phyloP scores from a whole-genome alignment of 225 moss, liverwort and hornwort genomes.

The Polytrichum formosum region DNA sequence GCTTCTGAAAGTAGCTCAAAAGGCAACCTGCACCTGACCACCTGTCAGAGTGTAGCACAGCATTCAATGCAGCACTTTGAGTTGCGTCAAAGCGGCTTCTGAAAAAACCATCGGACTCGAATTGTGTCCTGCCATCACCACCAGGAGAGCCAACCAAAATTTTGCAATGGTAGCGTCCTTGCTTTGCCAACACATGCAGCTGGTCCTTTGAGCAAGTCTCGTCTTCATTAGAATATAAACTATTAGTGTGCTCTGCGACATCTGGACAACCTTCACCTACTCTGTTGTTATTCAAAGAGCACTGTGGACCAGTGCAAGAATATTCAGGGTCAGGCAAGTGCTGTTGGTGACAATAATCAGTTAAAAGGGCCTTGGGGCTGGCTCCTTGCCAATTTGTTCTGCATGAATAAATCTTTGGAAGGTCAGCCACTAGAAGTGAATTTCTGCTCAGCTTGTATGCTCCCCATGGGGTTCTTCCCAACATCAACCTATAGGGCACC shows the following conservation, averaged over 20 bases:
- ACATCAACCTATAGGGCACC: constrained; percentile 54
- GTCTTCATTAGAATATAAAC: constrained; percentile 13
- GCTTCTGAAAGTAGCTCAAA: constrained; percentile 31
- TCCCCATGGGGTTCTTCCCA: constrained; percentile 84
- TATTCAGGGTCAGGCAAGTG: constrained; percentile 79
- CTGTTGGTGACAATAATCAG: constrained; percentile 85
- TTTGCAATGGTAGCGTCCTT: constrained; percentile 63
- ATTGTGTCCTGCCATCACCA: constrained; percentile 21
- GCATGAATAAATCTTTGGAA: constrained; percentile 69
- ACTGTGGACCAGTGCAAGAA: constrained; percentile 34
- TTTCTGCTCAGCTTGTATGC: constrained; percentile 78
- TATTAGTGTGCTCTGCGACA: constrained; percentile 10
- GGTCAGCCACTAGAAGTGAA: constrained; percentile 65
- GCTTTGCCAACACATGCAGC: constrained; percentile 27
- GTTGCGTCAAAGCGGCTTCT: constrained; percentile 83
- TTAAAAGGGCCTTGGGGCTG: constrained; percentile 68
- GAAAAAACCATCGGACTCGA: constrained; percentile 63
- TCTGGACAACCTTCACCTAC: constrained; percentile 3
- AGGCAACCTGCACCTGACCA: constrained; percentile 66
- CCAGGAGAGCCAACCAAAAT: constrained; percentile 51
- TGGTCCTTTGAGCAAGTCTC: constrained; percentile 16
- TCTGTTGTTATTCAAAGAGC: constrained; percentile 17
- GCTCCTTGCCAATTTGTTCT: constrained; percentile 82
- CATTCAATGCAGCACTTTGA: constrained; percentile 82
- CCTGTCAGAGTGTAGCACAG: constrained; percentile 48